phyloP scores from a whole-genome alignment of 352 stramenopile species.

The Globisporangium acanthophoron region DNA sequence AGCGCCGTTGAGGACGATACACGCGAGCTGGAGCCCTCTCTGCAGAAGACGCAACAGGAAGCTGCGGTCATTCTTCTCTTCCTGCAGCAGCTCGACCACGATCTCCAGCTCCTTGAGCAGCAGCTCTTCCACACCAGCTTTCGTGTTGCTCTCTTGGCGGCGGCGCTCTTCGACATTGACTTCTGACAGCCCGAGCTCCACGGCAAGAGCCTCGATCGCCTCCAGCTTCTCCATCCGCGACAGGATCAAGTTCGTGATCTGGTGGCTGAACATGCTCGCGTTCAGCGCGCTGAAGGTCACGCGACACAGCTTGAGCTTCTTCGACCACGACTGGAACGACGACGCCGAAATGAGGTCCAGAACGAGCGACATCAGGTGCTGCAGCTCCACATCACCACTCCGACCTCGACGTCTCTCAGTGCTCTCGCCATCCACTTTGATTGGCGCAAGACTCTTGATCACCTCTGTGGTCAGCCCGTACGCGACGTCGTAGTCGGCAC shows the following conservation, averaged over 20 bases:
- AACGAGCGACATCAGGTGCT: conserved; percentile 55
- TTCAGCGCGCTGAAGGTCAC: conserved; percentile 26
- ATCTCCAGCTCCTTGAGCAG: conserved; percentile 60
- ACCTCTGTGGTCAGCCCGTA: conserved; percentile 41
- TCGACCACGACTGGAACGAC: conserved; percentile 53
- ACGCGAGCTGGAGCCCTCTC: conserved; percentile 45
- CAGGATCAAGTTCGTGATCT: conserved; percentile 44
- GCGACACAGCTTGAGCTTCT: conserved; percentile 44
- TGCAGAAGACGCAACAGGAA: conserved; percentile 58
- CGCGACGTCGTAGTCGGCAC: conserved; percentile 56
- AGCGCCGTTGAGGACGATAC: conserved; percentile 15
- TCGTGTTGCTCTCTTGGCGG: conserved; percentile 19
- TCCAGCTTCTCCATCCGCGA: conserved; percentile 47
- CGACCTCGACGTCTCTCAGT: neutral
- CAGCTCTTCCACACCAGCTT: conserved; percentile 29
- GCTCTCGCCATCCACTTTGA: neutral
- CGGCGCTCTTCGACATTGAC: conserved; percentile 44
- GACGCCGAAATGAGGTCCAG: conserved; percentile 60
- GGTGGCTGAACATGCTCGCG: conserved; percentile 32
- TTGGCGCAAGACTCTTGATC: conserved; percentile 16
- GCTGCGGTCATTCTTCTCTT: conserved; percentile 45
- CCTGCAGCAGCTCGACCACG: conserved; percentile 57
- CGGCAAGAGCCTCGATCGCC: conserved; percentile 41
- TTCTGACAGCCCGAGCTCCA: conserved; percentile 61
- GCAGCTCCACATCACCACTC: conserved; percentile 21